These are phyloP conservation scores for Pelargonium myrrhifolium DNA, from an alignment of 441 rosid genomes.

Conservation along the genomic window DNA sequence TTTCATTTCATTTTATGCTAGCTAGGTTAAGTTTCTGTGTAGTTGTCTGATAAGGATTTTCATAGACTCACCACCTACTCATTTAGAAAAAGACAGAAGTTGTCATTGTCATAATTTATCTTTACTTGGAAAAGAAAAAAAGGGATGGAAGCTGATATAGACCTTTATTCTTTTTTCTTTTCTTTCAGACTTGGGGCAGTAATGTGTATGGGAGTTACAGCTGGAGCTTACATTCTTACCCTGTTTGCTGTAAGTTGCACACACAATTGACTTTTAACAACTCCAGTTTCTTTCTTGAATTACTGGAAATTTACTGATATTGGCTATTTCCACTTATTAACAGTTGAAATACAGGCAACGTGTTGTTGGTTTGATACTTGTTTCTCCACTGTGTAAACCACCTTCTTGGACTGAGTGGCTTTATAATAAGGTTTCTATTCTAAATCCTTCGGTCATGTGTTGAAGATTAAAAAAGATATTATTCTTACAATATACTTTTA, in stretches of 20 bases:
- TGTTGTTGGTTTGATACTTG: conserved; percentile 78
- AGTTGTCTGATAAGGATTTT: background rate
- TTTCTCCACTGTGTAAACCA: conserved; percentile 82
- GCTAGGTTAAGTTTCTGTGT: background rate
- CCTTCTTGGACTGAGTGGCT: conserved; percentile 99
- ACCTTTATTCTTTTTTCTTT: background rate
- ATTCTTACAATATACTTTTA: background rate
- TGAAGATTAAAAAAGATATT: background rate
- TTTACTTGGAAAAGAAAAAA: background rate
- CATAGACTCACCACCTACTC: conserved; percentile 4
- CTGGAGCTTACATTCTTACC: conserved; percentile 89
- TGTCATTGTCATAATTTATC: background rate
- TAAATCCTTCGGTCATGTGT: background rate
- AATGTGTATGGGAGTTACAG: conserved; percentile 95
- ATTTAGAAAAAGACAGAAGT: background rate
- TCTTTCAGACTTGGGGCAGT: conserved; percentile 73
- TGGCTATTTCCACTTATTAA: background rate
- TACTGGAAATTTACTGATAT: conserved; percentile 4
- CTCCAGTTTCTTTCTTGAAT: background rate
- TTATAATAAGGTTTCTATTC: conserved; percentile 60
- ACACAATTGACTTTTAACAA: background rate
- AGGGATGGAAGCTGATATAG: background rate
- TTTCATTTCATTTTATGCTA: background rate
- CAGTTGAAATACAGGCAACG: conserved; percentile 88
- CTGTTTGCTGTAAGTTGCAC: conserved; percentile 59